Conservation (phyloP, 305 asterid species). For the Fraxinus velutina region DNA sequence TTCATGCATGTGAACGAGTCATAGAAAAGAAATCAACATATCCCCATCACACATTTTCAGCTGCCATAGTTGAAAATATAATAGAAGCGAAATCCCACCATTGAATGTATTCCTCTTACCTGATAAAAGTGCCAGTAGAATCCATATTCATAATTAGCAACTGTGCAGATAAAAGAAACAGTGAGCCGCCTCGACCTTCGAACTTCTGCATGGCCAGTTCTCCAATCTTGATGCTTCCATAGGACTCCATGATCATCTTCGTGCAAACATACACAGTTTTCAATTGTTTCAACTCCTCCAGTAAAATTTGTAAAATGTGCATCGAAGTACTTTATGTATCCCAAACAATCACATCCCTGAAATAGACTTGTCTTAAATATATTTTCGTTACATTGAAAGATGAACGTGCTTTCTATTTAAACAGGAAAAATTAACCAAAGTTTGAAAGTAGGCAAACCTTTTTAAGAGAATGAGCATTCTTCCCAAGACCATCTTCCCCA, state of each 20-base stretch:
- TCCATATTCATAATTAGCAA: conserved; percentile 93
- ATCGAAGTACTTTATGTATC: conserved; percentile 75
- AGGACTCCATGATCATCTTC: conserved; percentile 94
- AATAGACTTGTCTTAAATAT: conserved; percentile 12
- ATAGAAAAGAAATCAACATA: neutral
- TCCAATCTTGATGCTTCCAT: conserved; percentile 99
- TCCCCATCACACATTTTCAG: neutral
- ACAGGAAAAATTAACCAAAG: neutral
- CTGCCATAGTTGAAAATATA: neutral
- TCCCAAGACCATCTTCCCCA: conserved; percentile 98
- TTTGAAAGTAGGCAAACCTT: conserved; percentile 42
- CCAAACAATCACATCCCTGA: conserved; percentile 99
- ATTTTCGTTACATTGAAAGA: conserved; percentile 11
- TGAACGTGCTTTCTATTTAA: neutral
- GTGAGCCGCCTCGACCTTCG: conserved; percentile 93
- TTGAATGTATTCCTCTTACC: conserved; percentile 40
- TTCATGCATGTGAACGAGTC: neutral
- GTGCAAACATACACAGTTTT: conserved; percentile 92
- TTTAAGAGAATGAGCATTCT: conserved; percentile 91
- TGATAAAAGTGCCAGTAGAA: conserved; percentile 98
- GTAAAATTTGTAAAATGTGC: conserved; percentile 88
- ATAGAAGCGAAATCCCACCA: neutral
- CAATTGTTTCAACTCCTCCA: conserved; percentile 89
- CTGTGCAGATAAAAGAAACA: conserved; percentile 89
- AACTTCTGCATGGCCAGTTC: conserved; percentile 89